Conservation (phyloP, 2,329 filamentous ascomycete genomes). For the Gaeumannomyces sp. region DNA sequence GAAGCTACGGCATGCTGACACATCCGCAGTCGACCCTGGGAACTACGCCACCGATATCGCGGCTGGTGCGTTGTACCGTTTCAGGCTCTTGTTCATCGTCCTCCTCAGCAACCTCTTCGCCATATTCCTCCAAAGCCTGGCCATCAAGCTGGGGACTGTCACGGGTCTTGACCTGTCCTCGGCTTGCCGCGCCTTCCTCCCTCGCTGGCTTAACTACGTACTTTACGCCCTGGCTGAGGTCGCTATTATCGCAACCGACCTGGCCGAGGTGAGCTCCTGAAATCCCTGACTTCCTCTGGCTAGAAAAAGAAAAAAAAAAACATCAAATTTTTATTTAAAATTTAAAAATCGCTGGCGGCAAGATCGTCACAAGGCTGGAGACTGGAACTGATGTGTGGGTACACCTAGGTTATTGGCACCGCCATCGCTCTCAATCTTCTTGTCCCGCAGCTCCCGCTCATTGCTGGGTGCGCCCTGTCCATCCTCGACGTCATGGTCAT, state of each 20-base stretch:
- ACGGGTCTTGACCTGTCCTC: constrained; percentile 62
- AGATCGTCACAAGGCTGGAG: too few species aligned
- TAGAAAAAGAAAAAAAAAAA: neutral
- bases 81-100: constrained; percentile 42
- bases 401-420: constrained; percentile 61
- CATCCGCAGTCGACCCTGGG: constrained; percentile 46
- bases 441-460: constrained; percentile 55
- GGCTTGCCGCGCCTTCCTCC: constrained; percentile 59
- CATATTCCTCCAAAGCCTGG: constrained; percentile 62
- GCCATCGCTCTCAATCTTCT: constrained; percentile 65
- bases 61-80: constrained; percentile 59
- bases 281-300: neutral
- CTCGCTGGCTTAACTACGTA: constrained; percentile 57
- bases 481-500: constrained; percentile 64
- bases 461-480: constrained; percentile 62
- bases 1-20: neutral
- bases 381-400: too few species aligned
- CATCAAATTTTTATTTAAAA: too few species aligned
- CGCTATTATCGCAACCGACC: constrained; percentile 66
- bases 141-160: constrained; percentile 62
- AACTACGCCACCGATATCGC: constrained; percentile 65
- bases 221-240: constrained; percentile 50
- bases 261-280: constrained; percentile 49
- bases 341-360: too few species aligned
- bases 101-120: constrained; percentile 57